Conservation (phyloP, 345 rosid genomes). For the Rhizophora mangle region DNA sequence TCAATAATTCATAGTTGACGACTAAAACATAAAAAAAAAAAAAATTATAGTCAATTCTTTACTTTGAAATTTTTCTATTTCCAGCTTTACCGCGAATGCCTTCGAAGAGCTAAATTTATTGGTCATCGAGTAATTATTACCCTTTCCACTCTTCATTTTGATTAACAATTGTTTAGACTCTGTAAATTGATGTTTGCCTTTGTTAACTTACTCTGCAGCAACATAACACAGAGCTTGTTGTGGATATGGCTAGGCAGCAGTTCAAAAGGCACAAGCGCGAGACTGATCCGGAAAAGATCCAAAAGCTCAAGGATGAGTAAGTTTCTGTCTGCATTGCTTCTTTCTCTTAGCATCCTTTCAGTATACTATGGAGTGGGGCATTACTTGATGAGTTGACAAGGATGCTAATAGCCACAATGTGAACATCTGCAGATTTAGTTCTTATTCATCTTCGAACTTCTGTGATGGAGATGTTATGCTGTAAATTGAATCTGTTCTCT, state of each 20-base stretch:
- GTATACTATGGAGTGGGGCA: neutral
- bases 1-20: no score
- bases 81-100: constrained; percentile 96
- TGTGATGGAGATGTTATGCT: neutral
- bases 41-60: no score
- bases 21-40: no score
- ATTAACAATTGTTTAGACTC: neutral
- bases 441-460: no score
- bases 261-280: constrained; percentile 76
- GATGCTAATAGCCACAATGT: no score
- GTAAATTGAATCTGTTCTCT: neutral
- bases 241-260: constrained; percentile 81
- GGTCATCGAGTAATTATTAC: constrained; percentile 57
- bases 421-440: no score
- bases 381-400: no score
- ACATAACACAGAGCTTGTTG: constrained; percentile 76
- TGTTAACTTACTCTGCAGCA: constrained; percentile 46
- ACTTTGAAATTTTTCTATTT: neutral
- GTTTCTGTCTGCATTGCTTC: constrained; percentile 22
- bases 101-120: constrained; percentile 84
- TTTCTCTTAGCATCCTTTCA: neutral
- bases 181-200: neutral
- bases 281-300: constrained; percentile 86
- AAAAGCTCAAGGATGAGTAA: constrained; percentile 88
- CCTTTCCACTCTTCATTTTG: neutral